Evolutionary conservation across 352 stramenopile genomes (phyloP), one percentile per base, ranked within the genome.

Genomic region (Phytophthora fragariaefolia): DNA sequence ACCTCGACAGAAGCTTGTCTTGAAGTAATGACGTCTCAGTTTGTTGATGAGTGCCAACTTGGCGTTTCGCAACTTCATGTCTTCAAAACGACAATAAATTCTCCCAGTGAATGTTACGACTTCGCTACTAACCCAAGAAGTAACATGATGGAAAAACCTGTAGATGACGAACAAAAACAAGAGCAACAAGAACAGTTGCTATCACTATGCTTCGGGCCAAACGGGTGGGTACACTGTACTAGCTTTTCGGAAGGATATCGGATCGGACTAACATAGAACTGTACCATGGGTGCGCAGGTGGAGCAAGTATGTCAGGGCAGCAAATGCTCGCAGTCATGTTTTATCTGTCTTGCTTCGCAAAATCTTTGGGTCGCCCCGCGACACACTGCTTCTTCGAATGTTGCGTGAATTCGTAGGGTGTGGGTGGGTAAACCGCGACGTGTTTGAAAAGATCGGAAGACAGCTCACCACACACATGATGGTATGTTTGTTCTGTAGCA

Each of bases 331-430:
- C 27, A 49, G 36, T 18, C 15, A 47, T 9, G 36, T 86, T 36
- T 42, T 83, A 17, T 38, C 13, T 17, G 43, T 83, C 2, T 7
- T 88, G 32, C 50, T 86, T 12, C 60, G 43, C 5, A 86, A 86
- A 61, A 60, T 86, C 24, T 71, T 86, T 47, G 73, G 66, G 5
- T 82, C 65, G 5, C 79, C 80, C 34, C 74, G 77, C 45, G 76
- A 88, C 45, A 40, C 75, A 1, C 52, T 71, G 3, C 66, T 83
- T 15, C 66, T 88, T 17, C 69, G 72, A 8, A 78, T 86, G 22
- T 27, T 85, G 53, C 80, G 80, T 36, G 70, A 83, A 51, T 62
- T 88, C 45, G 66, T 76, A n/a, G 49, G 43, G 3, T 68, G 63
- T 23, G 65, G 58, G 2, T 88, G 80, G 80, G 20, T 80, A 6